These are phyloP conservation scores for Paxillus rubicundulus DNA, from an alignment of 768 basidiomycete species.

Conservation along the genomic window DNA sequence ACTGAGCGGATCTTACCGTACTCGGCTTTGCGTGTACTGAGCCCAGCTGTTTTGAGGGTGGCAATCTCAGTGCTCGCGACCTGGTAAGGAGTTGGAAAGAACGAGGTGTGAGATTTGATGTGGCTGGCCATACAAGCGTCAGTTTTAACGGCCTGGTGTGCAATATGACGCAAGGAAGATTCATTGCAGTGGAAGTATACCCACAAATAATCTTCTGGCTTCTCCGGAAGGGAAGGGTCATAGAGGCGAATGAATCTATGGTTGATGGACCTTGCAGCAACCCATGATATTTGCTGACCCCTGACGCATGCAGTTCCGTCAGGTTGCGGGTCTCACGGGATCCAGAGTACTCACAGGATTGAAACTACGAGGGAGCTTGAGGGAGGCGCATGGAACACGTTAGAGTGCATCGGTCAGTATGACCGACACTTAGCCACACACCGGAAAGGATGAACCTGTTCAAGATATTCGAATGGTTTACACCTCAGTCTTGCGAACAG, in stretches of 20 bases:
- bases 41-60: constrained; percentile 66
- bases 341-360: constrained; percentile 54
- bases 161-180: background rate
- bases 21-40: constrained; percentile 85
- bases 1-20: constrained; percentile 55
- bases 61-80: constrained; percentile 60
- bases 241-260: constrained; percentile 78
- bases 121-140: background rate
- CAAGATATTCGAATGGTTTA: constrained; percentile 73
- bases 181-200: constrained; percentile 15
- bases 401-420: background rate
- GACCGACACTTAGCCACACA: constrained; percentile 24
- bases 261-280: constrained; percentile 79
- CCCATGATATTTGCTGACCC: constrained; percentile 82
- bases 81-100: constrained; percentile 71
- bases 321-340: background rate
- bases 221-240: constrained; percentile 72
- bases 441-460: constrained; percentile 82
- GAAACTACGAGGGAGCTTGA: constrained; percentile 67
- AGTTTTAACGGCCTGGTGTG: background rate
- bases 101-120: constrained; percentile 29
- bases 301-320: constrained; percentile 30
- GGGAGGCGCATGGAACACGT: background rate
- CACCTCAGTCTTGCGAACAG: constrained; percentile 66
- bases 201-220: constrained; percentile 49